phyloP scores from a whole-genome alignment of 116 monocot species.

The Posidonia oceanica region DNA sequence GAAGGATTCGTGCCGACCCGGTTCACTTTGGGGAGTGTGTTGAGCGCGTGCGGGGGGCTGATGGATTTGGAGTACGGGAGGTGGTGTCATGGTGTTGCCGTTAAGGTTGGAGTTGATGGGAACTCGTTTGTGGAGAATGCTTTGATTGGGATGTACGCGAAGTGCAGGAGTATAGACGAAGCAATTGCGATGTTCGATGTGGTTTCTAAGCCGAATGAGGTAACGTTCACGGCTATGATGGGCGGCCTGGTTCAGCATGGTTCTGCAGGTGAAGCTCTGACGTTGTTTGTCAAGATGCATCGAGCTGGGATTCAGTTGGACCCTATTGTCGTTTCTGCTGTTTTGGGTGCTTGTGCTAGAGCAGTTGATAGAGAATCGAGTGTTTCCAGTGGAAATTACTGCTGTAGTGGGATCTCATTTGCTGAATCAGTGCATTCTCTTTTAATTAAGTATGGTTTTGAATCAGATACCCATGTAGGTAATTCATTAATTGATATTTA shows the following conservation, averaged over 20 bases:
- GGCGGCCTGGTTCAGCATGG: slow-evolving; percentile 54
- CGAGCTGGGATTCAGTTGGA: slow-evolving; percentile 40
- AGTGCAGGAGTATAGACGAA: slow-evolving; percentile 34
- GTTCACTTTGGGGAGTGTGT: slow-evolving; percentile 65
- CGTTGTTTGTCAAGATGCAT: slow-evolving; percentile 68
- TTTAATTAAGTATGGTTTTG: slow-evolving; percentile 42
- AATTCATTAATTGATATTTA: slow-evolving; percentile 75
- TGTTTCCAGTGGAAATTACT: not conserved
- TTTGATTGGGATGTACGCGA: slow-evolving; percentile 64
- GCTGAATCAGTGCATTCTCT: slow-evolving; percentile 41
- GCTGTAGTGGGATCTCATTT: slow-evolving; percentile 7
- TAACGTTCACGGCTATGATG: slow-evolving; percentile 86
- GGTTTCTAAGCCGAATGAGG: slow-evolving; percentile 57
- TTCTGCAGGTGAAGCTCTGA: slow-evolving; percentile 33
- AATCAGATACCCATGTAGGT: slow-evolving; percentile 55
- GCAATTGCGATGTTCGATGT: slow-evolving; percentile 50
- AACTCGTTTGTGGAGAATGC: slow-evolving; percentile 69
- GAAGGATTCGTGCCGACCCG: slow-evolving; percentile 52
- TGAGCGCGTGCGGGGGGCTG: slow-evolving; percentile 55
- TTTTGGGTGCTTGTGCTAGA: slow-evolving; percentile 56
- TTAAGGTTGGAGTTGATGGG: slow-evolving; percentile 45
- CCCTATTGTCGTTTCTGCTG: slow-evolving; percentile 55
- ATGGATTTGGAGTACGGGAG: slow-evolving; percentile 25
- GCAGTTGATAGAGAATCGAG: not conserved
- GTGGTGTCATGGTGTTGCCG: slow-evolving; percentile 47